These are phyloP conservation scores for Lenwebbia sp. DNA, from an alignment of 345 rosid species.

Conservation along the genomic window DNA sequence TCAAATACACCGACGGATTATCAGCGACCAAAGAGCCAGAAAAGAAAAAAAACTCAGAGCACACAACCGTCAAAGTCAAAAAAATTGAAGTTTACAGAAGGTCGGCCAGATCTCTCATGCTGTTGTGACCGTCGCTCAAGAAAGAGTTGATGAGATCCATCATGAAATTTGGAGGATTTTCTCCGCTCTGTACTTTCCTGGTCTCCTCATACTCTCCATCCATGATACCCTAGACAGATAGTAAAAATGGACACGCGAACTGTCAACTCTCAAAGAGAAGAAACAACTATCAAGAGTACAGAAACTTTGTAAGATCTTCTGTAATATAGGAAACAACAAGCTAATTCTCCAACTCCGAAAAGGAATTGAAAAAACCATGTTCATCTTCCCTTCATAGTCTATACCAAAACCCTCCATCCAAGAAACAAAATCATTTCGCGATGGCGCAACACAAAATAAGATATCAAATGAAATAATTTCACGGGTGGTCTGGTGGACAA, in stretches of 20 bases:
- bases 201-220: conserved; percentile 6
- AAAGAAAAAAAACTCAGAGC: not conserved
- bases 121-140: conserved; percentile 4
- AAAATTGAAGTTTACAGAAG: conserved; percentile 1
- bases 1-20: not conserved
- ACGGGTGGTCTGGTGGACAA: not conserved
- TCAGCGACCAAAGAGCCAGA: not conserved
- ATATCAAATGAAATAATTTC: not conserved
- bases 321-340: not conserved
- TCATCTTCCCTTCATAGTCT: not conserved
- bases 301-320: not conserved
- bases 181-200: not conserved
- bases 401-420: not conserved
- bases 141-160: conserved; percentile 3
- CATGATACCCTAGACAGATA: conserved; percentile 8
- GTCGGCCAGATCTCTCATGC: not conserved
- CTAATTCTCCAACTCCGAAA: not conserved
- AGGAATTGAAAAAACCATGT: not conserved
- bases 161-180: conserved; percentile 1
- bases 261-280: not conserved
- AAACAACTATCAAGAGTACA: not conserved
- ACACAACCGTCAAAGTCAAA: not conserved
- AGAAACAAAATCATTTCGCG: not conserved
- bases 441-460: fast-evolving
- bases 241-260: not conserved